phyloP scores from a whole-genome alignment of 805 yeast genomes.

The Ogataea philodendri region DNA sequence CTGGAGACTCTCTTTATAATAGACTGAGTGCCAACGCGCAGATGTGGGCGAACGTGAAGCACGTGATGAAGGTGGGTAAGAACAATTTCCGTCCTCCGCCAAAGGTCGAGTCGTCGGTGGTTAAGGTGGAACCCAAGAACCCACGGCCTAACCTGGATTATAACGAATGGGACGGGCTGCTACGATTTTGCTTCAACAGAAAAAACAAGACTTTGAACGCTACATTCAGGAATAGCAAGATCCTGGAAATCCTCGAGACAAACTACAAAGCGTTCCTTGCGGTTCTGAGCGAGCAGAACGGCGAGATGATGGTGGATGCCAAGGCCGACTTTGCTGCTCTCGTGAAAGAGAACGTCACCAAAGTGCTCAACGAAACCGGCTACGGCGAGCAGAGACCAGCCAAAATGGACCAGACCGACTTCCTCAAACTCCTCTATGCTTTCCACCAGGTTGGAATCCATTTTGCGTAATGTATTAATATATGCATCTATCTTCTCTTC shows the following conservation, averaged over 20 bases:
- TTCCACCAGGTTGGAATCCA: slow-evolving; percentile 97
- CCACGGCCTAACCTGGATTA: slow-evolving; percentile 95
- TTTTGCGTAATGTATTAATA: slow-evolving; percentile 58
- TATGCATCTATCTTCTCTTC: slow-evolving; percentile 49
- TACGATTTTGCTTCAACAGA: slow-evolving; percentile 88
- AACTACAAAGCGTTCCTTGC: slow-evolving; percentile 80
- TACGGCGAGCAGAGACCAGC: slow-evolving; percentile 85
- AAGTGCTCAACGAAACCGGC: slow-evolving; percentile 77
- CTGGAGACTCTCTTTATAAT: slow-evolving; percentile 93
- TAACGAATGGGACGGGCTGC: slow-evolving; percentile 95
- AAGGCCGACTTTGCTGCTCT: slow-evolving; percentile 40
- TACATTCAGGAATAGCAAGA: slow-evolving; percentile 81
- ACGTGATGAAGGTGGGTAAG: slow-evolving; percentile 96
- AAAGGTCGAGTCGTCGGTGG: slow-evolving; percentile 95
- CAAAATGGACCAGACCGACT: slow-evolving; percentile 93
- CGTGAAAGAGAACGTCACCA: slow-evolving; percentile 68
- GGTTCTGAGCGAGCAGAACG: slow-evolving; percentile 43
- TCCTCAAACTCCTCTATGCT: slow-evolving; percentile 78
- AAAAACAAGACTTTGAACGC: slow-evolving; percentile 92
- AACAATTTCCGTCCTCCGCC: slow-evolving; percentile 98
- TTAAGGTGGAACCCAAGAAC: slow-evolving; percentile 82
- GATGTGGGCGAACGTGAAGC: slow-evolving; percentile 99
- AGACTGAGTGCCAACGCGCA: slow-evolving; percentile 95
- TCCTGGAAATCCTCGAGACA: slow-evolving; percentile 76
- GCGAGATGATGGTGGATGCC: slow-evolving; percentile 45